Conservation (phyloP, 768 basidiomycete species). For the Heimioporus sp. region DNA sequence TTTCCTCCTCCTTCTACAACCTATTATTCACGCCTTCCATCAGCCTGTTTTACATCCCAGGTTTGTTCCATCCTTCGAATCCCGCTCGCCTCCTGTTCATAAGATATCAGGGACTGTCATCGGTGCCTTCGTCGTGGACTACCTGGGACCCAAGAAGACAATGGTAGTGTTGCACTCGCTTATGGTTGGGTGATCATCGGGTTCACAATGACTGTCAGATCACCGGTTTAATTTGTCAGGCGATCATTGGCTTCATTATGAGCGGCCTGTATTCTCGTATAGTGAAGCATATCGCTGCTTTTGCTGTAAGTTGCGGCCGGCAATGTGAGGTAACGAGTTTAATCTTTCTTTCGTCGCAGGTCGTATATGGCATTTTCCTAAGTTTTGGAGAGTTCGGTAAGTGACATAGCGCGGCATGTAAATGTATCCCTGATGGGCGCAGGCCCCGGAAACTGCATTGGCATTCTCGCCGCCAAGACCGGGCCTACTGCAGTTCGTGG, state of each 20-base stretch:
- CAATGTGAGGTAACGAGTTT: background rate
- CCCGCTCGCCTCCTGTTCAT: conserved; percentile 10
- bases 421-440: conserved; percentile 1
- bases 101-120: conserved; percentile 48
- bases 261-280: conserved; percentile 73
- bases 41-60: conserved; percentile 68
- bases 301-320: conserved; percentile 49
- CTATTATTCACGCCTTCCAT: conserved; percentile 3
- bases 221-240: conserved; percentile 61
- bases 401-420: conserved; percentile 7
- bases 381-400: conserved; percentile 82
- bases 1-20: background rate
- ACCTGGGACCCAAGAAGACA: conserved; percentile 70
- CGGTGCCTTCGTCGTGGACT: conserved; percentile 76
- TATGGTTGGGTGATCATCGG: background rate
- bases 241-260: conserved; percentile 85
- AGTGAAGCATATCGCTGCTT: conserved; percentile 63
- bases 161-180: conserved; percentile 46
- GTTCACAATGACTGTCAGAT: conserved; percentile 42
- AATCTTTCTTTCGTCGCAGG: conserved; percentile 33
- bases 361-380: conserved; percentile 90
- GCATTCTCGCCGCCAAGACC: conserved; percentile 81
- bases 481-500: conserved; percentile 86
- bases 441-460: conserved; percentile 85
- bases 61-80: conserved; percentile 17